Evolutionary conservation across 306 rosid species (phyloP).

Genomic region (Cucurbita pepo): DNA sequence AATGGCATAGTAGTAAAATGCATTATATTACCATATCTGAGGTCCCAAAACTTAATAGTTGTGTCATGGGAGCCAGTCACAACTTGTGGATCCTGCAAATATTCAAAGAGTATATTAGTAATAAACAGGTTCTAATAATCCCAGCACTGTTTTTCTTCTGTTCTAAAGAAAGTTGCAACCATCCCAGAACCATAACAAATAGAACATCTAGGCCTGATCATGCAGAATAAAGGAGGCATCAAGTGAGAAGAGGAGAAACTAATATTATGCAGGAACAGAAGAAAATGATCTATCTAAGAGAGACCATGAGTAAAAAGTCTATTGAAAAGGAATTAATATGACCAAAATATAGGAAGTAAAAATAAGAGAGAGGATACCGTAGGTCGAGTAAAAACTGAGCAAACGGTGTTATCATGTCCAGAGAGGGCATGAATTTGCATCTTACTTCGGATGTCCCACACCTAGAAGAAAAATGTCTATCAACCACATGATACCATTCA

Average conservation of each 20-base stretch:
- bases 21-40: slow-evolving; percentile 66
- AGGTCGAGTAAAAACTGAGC: slow-evolving; percentile 91
- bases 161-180: not conserved
- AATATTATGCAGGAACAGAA: not conserved
- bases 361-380: slow-evolving; percentile 28
- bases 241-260: not conserved
- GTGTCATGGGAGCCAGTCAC: slow-evolving; percentile 93
- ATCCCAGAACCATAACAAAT: not conserved
- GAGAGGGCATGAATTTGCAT: slow-evolving; percentile 77
- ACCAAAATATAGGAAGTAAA: not conserved
- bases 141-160: not conserved
- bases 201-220: not conserved
- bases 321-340: not conserved
- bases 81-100: slow-evolving; percentile 88
- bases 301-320: not conserved
- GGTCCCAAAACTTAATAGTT: slow-evolving; percentile 98
- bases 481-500: not conserved
- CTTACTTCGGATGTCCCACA: slow-evolving; percentile 98
- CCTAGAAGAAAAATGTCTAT: slow-evolving; percentile 31
- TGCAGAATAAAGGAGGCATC: not conserved
- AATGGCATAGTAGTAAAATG: not conserved
- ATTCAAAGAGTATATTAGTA: not conserved
- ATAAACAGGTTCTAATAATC: not conserved
- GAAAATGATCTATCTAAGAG: not conserved
- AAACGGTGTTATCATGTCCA: slow-evolving; percentile 93